Base-by-base conservation (phyloP, 345 rosid species). In the Eucalyptus rudis region DNA sequence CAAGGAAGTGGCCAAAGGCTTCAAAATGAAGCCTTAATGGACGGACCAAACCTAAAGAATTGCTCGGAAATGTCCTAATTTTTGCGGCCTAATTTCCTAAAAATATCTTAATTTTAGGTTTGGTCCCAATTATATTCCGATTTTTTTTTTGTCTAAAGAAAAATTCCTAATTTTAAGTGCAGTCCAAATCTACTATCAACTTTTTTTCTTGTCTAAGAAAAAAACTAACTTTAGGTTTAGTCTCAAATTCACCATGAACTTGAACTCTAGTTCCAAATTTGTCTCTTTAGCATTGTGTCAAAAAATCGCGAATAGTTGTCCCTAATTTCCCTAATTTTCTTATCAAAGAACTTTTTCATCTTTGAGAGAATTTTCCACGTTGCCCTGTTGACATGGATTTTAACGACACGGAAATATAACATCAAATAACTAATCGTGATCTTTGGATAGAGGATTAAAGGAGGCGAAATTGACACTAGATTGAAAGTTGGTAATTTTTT, bases 281-380 rank as follows among this genome's bases (percentile, higher is more conserved):
- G 1, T 62, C 33, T 29, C 2, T 10, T 4, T 12, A 11, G 31
- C 15, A 0, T 1, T 6, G 1, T 59, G 31, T 25, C 15, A 29
- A 12, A 59, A 59, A 59, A 12, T 27, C 0, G 0, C 7, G 0
- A 6, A 0, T 62, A 27, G 2, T 62, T 29, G 1, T 62, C 8
- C 68, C 68, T 62, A 62, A 27, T 59, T 59, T 59, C 68, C 8
- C 0, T 59, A 59, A 59, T 13, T 62, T 59, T 59, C 31, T 25
- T 27, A 12, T 62, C 15, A 29, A 13, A 62, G 2, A 62, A 62
- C 7, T 3, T 12, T 27, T 62, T 62, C 15, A 13, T 62, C n/a
- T 62, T 27, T 11, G 31, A 62, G 31, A 27, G 29, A 12, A 62
- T 13, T 27, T 27, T 62, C 15, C 33, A 1, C 1, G 8, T 29